Evolutionary conservation across 352 stramenopile species (phyloP).

Genomic region (Pythium rishiriense): DNA sequence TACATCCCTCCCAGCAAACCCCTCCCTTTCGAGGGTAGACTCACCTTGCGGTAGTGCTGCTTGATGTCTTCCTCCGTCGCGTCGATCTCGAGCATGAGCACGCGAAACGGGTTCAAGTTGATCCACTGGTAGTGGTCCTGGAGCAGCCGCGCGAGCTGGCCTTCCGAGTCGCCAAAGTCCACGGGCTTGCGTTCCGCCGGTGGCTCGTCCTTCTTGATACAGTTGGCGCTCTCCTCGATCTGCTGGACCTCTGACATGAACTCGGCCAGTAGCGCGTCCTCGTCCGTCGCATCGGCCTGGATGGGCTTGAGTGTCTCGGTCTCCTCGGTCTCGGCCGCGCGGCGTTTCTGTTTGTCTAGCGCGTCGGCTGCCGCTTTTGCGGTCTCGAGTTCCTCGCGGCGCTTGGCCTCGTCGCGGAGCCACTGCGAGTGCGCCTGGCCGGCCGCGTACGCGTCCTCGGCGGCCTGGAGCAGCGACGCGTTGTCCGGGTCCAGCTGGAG

Average conservation of each 20-base stretch:
- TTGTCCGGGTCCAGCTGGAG: conserved; percentile 75
- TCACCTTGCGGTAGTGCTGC: conserved; percentile 89
- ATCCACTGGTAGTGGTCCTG: conserved; percentile 84
- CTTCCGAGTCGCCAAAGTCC: conserved; percentile 72
- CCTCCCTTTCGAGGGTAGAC: too few relatives aligned
- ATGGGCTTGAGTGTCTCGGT: conserved; percentile 4
- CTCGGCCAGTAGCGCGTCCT: conserved; percentile 66
- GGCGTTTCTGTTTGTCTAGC: conserved; percentile 37
- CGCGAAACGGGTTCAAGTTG: conserved; percentile 88
- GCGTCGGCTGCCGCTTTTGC: conserved; percentile 48
- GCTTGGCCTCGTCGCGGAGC: conserved; percentile 56
- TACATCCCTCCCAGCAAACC: background rate
- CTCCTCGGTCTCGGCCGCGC: conserved; percentile 26
- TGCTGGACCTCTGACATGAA: conserved; percentile 89
- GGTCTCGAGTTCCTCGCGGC: conserved; percentile 33
- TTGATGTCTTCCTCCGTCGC: conserved; percentile 90
- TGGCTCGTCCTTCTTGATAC: conserved; percentile 63
- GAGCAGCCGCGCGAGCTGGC: conserved; percentile 60
- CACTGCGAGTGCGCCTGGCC: conserved; percentile 62
- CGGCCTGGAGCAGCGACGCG: conserved; percentile 55
- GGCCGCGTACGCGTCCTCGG: conserved; percentile 73
- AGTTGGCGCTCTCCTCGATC: conserved; percentile 75
- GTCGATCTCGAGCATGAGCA: conserved; percentile 87
- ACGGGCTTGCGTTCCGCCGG: conserved; percentile 55
- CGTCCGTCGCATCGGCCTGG: conserved; percentile 32